Evolutionary conservation across 2,329 filamentous ascomycete genomes (phyloP).

Genomic region (Ceratocystis cacaofunesta): DNA sequence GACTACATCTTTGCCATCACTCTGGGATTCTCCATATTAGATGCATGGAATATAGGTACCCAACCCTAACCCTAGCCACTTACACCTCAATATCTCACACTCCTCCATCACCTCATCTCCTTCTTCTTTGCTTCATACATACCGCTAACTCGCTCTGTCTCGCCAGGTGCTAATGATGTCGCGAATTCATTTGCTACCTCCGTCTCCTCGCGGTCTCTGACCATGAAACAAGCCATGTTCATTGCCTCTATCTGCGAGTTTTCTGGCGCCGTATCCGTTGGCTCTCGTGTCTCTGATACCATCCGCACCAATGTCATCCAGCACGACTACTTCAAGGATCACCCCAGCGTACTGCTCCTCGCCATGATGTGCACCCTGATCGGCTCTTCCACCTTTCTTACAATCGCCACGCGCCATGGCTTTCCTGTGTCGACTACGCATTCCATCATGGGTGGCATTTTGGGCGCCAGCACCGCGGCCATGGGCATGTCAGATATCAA

Average conservation of each 20-base stretch:
- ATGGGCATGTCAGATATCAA: conserved; percentile 26
- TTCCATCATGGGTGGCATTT: conserved; percentile 32
- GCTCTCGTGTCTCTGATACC: conserved; percentile 28
- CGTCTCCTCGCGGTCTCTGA: conserved; percentile 32
- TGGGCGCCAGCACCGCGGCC: conserved; percentile 26
- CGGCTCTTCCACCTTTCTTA: conserved; percentile 37
- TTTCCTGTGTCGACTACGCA: conserved; percentile 41
- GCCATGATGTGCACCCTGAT: conserved; percentile 41
- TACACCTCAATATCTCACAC: not conserved
- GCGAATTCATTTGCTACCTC: conserved; percentile 35
- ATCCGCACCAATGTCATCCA: conserved; percentile 34
- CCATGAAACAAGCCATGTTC: conserved; percentile 32
- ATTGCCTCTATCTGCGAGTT: conserved; percentile 32
- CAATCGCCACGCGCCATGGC: conserved; percentile 35
- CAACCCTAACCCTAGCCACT: not conserved
- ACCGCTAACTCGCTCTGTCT: not conserved
- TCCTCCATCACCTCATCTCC: not conserved
- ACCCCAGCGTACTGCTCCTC: conserved; percentile 35
- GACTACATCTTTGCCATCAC: conserved; percentile 43
- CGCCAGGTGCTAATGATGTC: conserved; percentile 34
- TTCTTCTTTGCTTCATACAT: no score
- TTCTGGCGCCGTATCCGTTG: conserved; percentile 29
- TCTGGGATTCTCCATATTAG: conserved; percentile 40
- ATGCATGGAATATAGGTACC: conserved; percentile 44
- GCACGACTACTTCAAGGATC: conserved; percentile 28